Percentiles rank a stretch among this genome's conserved stretches.
Conservation (phyloP, 306 rosid species). For the Citrullus colocynthis region DNA sequence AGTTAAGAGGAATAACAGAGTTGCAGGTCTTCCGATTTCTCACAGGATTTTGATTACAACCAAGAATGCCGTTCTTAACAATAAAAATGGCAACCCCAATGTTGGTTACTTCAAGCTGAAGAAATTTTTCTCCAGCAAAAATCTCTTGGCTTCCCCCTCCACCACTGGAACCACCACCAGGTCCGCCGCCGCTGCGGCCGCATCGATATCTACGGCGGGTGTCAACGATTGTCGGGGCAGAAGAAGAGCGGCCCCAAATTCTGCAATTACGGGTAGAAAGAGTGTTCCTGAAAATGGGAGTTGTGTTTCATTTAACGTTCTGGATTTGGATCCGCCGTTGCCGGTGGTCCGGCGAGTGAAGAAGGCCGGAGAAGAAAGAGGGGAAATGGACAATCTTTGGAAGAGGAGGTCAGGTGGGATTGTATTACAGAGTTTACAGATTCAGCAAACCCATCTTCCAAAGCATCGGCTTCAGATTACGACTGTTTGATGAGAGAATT, state of each 20-base stretch:
- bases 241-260: slow-evolving; percentile 3
- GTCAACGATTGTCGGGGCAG: slow-evolving; percentile 16
- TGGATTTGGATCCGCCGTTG: slow-evolving; percentile 62
- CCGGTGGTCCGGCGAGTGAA: slow-evolving; percentile 37
- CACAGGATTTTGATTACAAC: slow-evolving; percentile 5
- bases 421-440: slow-evolving; percentile 31
- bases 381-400: slow-evolving; percentile 38
- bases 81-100: slow-evolving; percentile 11
- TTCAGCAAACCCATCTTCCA: slow-evolving; percentile 39
- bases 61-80: slow-evolving; percentile 6
- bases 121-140: slow-evolving; percentile 55
- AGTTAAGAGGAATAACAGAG: slow-evolving; percentile 72
- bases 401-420: slow-evolving; percentile 44
- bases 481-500: slow-evolving; percentile 27
- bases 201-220: slow-evolving; percentile 8
- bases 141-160: slow-evolving; percentile 12
- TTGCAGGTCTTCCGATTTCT: slow-evolving; percentile 38
- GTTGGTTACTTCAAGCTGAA: slow-evolving; percentile 57
- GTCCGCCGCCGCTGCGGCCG: slow-evolving; percentile 7
- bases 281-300: slow-evolving; percentile 12
- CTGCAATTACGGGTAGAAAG: slow-evolving; percentile 3
- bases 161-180: neutral
- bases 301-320: slow-evolving; percentile 20
- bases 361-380: slow-evolving; percentile 15
- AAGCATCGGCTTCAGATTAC: slow-evolving; percentile 36